Percentiles rank a stretch among this genome's conserved stretches.
Evolutionary conservation across 176 grass and related monocot species (phyloP).

Genomic region (Secale cereale): DNA sequence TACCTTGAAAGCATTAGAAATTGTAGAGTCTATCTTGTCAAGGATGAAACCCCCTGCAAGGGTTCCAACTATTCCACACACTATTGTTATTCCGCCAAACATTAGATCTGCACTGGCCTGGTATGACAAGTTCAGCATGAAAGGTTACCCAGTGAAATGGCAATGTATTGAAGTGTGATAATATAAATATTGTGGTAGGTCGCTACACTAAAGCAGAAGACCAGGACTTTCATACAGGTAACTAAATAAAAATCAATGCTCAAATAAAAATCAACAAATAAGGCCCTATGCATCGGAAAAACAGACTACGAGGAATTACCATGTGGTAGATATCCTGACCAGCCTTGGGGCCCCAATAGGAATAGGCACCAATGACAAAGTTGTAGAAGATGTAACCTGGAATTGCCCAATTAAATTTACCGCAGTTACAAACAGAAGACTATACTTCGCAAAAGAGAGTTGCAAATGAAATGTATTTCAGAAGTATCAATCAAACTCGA

Average conservation of each 20-base stretch:
- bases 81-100: slow-evolving; percentile 98
- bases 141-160: slow-evolving; percentile 12
- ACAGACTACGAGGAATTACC: slow-evolving; percentile 45
- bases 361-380: slow-evolving; percentile 98
- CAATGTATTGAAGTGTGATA: background rate
- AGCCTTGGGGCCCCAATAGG: slow-evolving; percentile 98
- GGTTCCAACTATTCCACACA: slow-evolving; percentile 95
- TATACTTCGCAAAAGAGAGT: background rate
- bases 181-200: slow-evolving; percentile 8
- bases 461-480: background rate
- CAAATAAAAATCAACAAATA: background rate
- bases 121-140: slow-evolving; percentile 35
- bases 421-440: background rate
- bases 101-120: slow-evolving; percentile 89
- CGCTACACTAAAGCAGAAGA: background rate
- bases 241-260: background rate
- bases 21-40: slow-evolving; percentile 81
- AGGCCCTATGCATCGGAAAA: background rate
- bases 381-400: slow-evolving; percentile 95
- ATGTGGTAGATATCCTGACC: slow-evolving; percentile 90
- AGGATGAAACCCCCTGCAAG: slow-evolving; percentile 82
- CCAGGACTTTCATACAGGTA: background rate
- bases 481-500: background rate
- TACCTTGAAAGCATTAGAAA: slow-evolving; percentile 97
- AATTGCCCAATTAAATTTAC: slow-evolving; percentile 15